phyloP scores from a whole-genome alignment of 495 filamentous ascomycete genomes.

The Daldinia caldariorum region DNA sequence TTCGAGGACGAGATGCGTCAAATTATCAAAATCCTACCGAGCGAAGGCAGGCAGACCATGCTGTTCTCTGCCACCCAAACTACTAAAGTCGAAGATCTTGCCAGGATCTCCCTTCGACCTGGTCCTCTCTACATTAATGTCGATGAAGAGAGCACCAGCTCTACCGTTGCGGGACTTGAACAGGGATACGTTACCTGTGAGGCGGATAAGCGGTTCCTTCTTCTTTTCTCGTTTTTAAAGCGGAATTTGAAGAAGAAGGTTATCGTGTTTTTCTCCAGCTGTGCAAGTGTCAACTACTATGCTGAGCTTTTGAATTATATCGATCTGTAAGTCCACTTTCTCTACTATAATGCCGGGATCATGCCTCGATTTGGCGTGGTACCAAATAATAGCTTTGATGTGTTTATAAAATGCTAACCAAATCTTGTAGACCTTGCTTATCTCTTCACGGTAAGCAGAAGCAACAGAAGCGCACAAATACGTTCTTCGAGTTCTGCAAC shows the following conservation, averaged over 20 bases:
- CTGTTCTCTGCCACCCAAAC: slow-evolving; percentile 98
- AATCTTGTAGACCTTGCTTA: slow-evolving; percentile 30
- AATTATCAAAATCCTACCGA: slow-evolving; percentile 94
- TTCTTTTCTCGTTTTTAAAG: slow-evolving; percentile 97
- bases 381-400: not conserved
- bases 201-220: slow-evolving; percentile 89
- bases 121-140: slow-evolving; percentile 83
- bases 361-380: too few species aligned
- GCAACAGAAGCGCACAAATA: slow-evolving; percentile 95
- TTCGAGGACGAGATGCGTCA: slow-evolving; percentile 99
- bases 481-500: slow-evolving; percentile 98
- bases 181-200: slow-evolving; percentile 96
- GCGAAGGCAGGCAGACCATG: slow-evolving; percentile 91
- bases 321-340: slow-evolving; percentile 77
- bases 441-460: slow-evolving; percentile 88
- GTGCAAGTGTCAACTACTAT: slow-evolving; percentile 94
- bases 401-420: slow-evolving; percentile 48
- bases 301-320: slow-evolving; percentile 95
- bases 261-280: slow-evolving; percentile 96
- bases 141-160: slow-evolving; percentile 69
- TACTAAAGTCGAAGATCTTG: slow-evolving; percentile 97
- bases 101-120: slow-evolving; percentile 88
- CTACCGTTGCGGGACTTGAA: slow-evolving; percentile 90
- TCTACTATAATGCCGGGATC: too few species aligned
- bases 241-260: slow-evolving; percentile 91